Conservation (phyloP, 1,139 yeast genomes). For the Spathaspora sp. region DNA sequence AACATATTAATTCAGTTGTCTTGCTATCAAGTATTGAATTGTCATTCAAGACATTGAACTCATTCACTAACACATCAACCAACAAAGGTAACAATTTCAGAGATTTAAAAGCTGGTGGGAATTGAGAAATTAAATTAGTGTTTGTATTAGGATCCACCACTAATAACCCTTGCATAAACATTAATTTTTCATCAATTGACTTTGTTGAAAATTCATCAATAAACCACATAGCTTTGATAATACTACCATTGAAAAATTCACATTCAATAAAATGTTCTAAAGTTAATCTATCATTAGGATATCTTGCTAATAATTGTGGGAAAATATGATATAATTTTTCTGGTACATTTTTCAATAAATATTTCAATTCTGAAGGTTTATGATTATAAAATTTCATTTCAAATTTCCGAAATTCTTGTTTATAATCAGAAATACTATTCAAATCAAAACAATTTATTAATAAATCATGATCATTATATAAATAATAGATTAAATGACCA, state of each 20-base stretch:
- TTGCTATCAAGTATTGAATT: slow-evolving; percentile 17
- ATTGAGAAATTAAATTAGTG: slow-evolving; percentile 53
- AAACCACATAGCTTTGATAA: slow-evolving; percentile 79
- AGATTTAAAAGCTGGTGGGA: slow-evolving; percentile 68
- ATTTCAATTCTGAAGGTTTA: slow-evolving; percentile 45
- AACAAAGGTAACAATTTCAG: slow-evolving; percentile 77
- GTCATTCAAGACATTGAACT: slow-evolving; percentile 25
- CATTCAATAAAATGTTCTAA: slow-evolving; percentile 54
- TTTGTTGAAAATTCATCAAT: slow-evolving; percentile 85
- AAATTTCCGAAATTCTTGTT: slow-evolving; percentile 44
- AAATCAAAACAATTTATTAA: slow-evolving; percentile 49
- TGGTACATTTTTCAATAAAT: slow-evolving; percentile 46
- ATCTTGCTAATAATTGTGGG: slow-evolving; percentile 42
- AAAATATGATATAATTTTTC: slow-evolving; percentile 28
- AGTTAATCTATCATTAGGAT: slow-evolving; percentile 43
- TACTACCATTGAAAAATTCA: slow-evolving; percentile 71
- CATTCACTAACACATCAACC: slow-evolving; percentile 42
- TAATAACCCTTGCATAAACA: slow-evolving; percentile 67
- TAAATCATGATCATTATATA: slow-evolving; percentile 53
- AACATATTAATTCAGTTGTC: slow-evolving; percentile 45
- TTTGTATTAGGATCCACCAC: slow-evolving; percentile 17
- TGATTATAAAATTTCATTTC: slow-evolving; percentile 43
- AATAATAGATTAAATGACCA: slow-evolving; percentile 69
- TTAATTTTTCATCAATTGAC: slow-evolving; percentile 61
- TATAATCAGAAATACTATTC: slow-evolving; percentile 49